These are phyloP conservation scores for Sporothrix brasiliensis DNA, from an alignment of 2,329 filamentous ascomycete genomes.

Conservation along the genomic window DNA sequence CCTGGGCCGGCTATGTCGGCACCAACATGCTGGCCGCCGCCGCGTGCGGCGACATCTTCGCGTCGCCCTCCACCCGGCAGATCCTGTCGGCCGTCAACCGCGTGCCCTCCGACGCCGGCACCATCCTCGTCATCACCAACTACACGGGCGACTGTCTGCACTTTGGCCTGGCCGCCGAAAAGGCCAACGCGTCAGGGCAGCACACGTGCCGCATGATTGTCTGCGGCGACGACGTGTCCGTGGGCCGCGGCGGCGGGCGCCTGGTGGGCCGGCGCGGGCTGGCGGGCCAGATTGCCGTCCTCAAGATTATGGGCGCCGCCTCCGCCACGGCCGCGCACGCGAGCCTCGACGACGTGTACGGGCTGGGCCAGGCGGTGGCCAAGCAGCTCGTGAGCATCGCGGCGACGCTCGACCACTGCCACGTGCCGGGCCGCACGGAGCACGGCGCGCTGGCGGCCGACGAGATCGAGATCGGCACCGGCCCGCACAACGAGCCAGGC, in stretches of 20 bases:
- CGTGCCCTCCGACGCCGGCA: slow-evolving; percentile 58
- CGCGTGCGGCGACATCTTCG: slow-evolving; percentile 65
- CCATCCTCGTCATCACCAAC: slow-evolving; percentile 65
- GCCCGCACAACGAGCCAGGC: slow-evolving; percentile 68
- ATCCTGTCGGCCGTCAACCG: slow-evolving; percentile 61
- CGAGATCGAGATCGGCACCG: slow-evolving; percentile 66
- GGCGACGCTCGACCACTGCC: slow-evolving; percentile 63
- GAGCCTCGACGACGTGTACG: slow-evolving; percentile 54
- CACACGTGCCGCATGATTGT: slow-evolving; percentile 60
- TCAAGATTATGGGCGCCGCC: slow-evolving; percentile 60
- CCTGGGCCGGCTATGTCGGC: slow-evolving; percentile 67
- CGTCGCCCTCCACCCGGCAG: slow-evolving; percentile 64
- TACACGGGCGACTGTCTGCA: slow-evolving; percentile 67
- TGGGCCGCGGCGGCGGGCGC: slow-evolving; percentile 59
- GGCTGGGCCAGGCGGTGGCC: slow-evolving; percentile 54
- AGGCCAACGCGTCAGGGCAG: slow-evolving; percentile 55
- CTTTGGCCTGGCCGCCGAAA: slow-evolving; percentile 63
- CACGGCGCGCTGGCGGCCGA: slow-evolving; percentile 53
- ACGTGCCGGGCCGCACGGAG: slow-evolving; percentile 57
- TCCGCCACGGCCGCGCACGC: slow-evolving; percentile 48
- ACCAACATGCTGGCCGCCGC: slow-evolving; percentile 63
- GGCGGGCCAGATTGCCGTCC: slow-evolving; percentile 62
- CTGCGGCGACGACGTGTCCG: slow-evolving; percentile 67
- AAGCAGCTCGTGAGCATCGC: slow-evolving; percentile 60
- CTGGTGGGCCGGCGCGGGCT: slow-evolving; percentile 65